Evolutionary conservation across 768 basidiomycete genomes (phyloP), one percentile per base, ranked within the genome.

Genomic region (Hypholoma sublateritium): DNA sequence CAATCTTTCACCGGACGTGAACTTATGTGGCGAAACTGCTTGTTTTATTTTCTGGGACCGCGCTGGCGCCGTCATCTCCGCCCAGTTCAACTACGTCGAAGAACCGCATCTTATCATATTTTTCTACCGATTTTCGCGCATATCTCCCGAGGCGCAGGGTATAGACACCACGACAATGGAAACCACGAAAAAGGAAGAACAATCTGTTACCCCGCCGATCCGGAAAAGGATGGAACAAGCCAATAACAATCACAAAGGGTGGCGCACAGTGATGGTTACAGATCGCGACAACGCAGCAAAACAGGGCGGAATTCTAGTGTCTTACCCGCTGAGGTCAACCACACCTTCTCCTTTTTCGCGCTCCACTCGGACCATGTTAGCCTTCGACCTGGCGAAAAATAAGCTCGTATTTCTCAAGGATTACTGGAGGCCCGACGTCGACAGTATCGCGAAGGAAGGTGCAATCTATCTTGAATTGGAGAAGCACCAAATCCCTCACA

Each of bases 41-140:
- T 61, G 73, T 3, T 65, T 77, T 41, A 56, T 77, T 21, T 65
- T 67, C 42, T 77, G 70, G 70, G 75, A 77, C 57, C 69, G 69
- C 7, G 47, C 63, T n/a, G 74, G 70, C 12, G 65, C 65, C 3
- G 53, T 69, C 9, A 70, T 74, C 14, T 59, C 68, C 14, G 24
- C 47, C 7, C 8, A 42, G 8, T 65, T 76, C 55, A 46, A 68
- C 36, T 71, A 66, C 63, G 32, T 35, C 16, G 17, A 48, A 4
- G 7, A 62, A 5, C 44, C 64, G 13, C 11, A 34, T 4, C 56
- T 74, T 5, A 42, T 53, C 13, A 45, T 59, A 6, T 75, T 72
- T 59, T 60, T 74, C 36, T 65, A 56, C 56, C 60, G 63, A 22
- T 71, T 63, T 59, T 57, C 57, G 9, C 61, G 57, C 41, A 57